phyloP scores from a whole-genome alignment of 2,329 filamentous ascomycete genomes.

The Ophioceras dolichostomum region DNA sequence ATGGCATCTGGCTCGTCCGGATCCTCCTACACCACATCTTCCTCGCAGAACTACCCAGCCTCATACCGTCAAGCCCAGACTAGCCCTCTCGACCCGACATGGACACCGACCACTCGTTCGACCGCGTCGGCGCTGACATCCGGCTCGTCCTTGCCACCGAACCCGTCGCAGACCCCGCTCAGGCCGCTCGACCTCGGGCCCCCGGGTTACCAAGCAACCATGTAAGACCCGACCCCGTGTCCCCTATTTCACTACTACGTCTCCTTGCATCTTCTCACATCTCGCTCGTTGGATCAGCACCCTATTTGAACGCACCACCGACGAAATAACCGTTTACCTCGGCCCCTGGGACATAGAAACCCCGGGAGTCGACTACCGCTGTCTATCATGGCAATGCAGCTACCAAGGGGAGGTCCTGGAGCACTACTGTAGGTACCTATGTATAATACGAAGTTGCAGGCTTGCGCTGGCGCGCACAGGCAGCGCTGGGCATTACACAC shows the following conservation, averaged over 20 bases:
- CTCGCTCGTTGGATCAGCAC: too few species aligned
- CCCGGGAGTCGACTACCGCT: conserved; percentile 31
- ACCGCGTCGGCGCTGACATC: conserved; percentile 28
- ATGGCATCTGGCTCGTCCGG: conserved; percentile 27
- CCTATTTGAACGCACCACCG: conserved; percentile 34
- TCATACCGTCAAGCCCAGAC: conserved; percentile 27
- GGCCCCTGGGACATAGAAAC: conserved; percentile 37
- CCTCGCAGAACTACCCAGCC: conserved; percentile 27
- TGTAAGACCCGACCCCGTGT: conserved; percentile 20
- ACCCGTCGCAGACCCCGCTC: conserved; percentile 24
- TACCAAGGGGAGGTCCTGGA: conserved; percentile 39
- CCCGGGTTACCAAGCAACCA: conserved; percentile 40
- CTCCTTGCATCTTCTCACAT: too few species aligned
- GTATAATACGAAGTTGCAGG: too few species aligned
- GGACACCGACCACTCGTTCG: conserved; percentile 28
- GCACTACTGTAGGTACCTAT: conserved; percentile 36
- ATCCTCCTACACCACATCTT: conserved; percentile 34
- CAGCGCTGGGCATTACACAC: too few species aligned
- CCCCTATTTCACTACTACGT: too few species aligned
- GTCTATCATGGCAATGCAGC: conserved; percentile 39
- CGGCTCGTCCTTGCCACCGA: conserved; percentile 24
- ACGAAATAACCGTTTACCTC: conserved; percentile 37
- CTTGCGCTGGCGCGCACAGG: too few species aligned
- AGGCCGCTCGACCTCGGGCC: conserved; percentile 37
- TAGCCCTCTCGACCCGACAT: conserved; percentile 31